Evolutionary conservation across 1,284 basidiomycete genomes (phyloP), one percentile per base, ranked within the genome.

Genomic region (Rhizoctonia solani): DNA sequence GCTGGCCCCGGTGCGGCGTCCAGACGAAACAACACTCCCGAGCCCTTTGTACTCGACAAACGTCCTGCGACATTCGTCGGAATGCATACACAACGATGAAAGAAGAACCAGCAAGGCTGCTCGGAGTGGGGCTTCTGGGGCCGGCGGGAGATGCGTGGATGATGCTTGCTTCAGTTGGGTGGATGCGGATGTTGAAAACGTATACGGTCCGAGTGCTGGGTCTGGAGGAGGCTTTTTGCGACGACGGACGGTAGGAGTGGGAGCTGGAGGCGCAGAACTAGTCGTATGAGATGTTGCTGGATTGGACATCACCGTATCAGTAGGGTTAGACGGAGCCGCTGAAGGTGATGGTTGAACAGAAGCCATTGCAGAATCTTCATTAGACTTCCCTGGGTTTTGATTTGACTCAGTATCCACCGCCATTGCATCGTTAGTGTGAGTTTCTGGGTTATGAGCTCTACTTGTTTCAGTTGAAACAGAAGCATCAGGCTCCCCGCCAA

Each of bases 161-260:
- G 27, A 27, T 5, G 25, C 2, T 11, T 21, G 50, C n/a, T 21
- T 19, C 9, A 16, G 23, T 9, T 23, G 8, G 9, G 27, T 29
- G 2, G 50, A 30, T 23, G 14, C 34, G 14, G 25, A 30, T 6
- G 23, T 29, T 5, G 41, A 46, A 29, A 21, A 39, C 23, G 50
- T 34, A 23, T 65, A 65, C 13, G 61, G 61, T 4, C 61, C 61
- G 13, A 65, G 41, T 4, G 61, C 61, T 44, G 61, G 61, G 41
- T 65, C 61, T 46, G 61, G 61, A 29, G 49, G 41, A 32, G 61
- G 50, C 29, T 65, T 65, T 34, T 50, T 39, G 8, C 61, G 11
- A 4, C 61, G 61, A 23, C 50, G 50, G n/a, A 52, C n/a, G 13
- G 59, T n/a, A 5, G 34, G 21, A 16, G 13, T 21, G 1, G 61